These are phyloP conservation scores for Wickerhamiella alocasiicola DNA, from an alignment of 805 yeast species.

Conservation along the genomic window DNA sequence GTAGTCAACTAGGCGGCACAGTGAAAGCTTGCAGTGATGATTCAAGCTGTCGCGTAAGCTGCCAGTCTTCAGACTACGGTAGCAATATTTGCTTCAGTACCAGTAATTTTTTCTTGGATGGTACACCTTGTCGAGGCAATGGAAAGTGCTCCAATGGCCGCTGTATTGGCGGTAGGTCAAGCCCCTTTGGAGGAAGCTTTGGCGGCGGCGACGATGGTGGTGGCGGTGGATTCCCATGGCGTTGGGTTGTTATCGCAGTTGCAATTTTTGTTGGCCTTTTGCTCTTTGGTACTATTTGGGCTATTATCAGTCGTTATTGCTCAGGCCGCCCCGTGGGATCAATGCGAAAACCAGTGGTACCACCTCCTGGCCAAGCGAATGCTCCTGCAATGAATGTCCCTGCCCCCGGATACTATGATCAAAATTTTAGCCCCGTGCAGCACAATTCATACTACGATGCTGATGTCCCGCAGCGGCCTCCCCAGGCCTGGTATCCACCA, in stretches of 20 bases:
- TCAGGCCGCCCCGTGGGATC: slow-evolving; percentile 12
- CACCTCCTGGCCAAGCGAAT: slow-evolving; percentile 1
- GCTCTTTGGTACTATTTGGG: slow-evolving; percentile 9
- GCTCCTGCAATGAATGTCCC: slow-evolving; percentile 5
- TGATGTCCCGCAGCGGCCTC: slow-evolving; percentile 2
- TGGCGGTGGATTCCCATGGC: slow-evolving; percentile 15
- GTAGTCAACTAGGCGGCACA: slow-evolving; percentile 15
- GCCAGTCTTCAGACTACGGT: slow-evolving; percentile 22
- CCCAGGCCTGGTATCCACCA: not conserved
- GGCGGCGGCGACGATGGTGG: slow-evolving; percentile 14
- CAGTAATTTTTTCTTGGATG: slow-evolving; percentile 26
- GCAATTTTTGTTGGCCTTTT: slow-evolving; percentile 18
- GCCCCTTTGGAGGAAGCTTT: not conserved
- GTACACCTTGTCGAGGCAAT: slow-evolving; percentile 25
- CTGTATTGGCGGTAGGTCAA: slow-evolving; percentile 20
- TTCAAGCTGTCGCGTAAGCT: slow-evolving; percentile 22
- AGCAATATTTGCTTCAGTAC: slow-evolving; percentile 21
- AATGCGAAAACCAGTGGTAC: slow-evolving; percentile 9
- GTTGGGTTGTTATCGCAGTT: slow-evolving; percentile 20
- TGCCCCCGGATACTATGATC: slow-evolving; percentile 10
- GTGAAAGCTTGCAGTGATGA: slow-evolving; percentile 24
- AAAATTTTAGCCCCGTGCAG: slow-evolving; percentile 2
- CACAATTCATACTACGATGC: not conserved
- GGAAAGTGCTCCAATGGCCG: slow-evolving; percentile 25
- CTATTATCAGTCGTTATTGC: not conserved